A percentile compares a stretch with the other conserved stretches of the same genome.
phyloP scores from a whole-genome alignment of 2,329 filamentous ascomycete species.

The Phaeomoniella chlamydospora region DNA sequence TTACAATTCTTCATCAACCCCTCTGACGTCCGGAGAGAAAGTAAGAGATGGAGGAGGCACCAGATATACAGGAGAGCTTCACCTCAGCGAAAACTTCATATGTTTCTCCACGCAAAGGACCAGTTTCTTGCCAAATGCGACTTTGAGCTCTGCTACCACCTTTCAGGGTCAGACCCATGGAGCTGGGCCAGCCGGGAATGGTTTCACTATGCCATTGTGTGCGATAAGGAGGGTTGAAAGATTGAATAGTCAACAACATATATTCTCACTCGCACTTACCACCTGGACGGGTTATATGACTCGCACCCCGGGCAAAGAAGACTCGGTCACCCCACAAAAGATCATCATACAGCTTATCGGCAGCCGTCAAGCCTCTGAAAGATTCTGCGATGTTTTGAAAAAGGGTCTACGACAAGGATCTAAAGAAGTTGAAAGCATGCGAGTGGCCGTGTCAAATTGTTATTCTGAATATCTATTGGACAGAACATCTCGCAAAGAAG shows the following conservation, averaged over 20 bases:
- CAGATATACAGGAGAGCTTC: constrained; percentile 82
- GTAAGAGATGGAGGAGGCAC: constrained; percentile 48
- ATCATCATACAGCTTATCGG: constrained; percentile 86
- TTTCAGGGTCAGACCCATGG: constrained; percentile 92
- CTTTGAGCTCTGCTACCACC: constrained; percentile 60
- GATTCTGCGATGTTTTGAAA: constrained; percentile 93
- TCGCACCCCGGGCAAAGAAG: constrained; percentile 34
- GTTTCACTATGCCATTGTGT: constrained; percentile 86
- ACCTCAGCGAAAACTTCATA: constrained; percentile 85
- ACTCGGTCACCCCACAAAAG: constrained; percentile 58
- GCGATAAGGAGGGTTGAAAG: constrained; percentile 85
- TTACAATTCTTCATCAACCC: constrained; percentile 32
- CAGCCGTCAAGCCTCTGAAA: constrained; percentile 75
- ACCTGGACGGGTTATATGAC: constrained; percentile 68
- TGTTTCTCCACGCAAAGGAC: constrained; percentile 92
- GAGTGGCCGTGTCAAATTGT: constrained; percentile 65
- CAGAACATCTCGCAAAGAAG: constrained; percentile 20
- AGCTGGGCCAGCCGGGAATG: constrained; percentile 83
- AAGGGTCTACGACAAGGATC: constrained; percentile 76
- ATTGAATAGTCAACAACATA: constrained; percentile 78
- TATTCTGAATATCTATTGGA: constrained; percentile 74
- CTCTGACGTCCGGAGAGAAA: constrained; percentile 46
- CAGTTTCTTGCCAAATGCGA: constrained; percentile 71
- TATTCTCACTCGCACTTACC: constrained; percentile 86
- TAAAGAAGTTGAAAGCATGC: constrained; percentile 73